These are phyloP conservation scores for Chaetoscypha palmicola DNA, from an alignment of 2,329 filamentous ascomycete species.

Conservation along the genomic window DNA sequence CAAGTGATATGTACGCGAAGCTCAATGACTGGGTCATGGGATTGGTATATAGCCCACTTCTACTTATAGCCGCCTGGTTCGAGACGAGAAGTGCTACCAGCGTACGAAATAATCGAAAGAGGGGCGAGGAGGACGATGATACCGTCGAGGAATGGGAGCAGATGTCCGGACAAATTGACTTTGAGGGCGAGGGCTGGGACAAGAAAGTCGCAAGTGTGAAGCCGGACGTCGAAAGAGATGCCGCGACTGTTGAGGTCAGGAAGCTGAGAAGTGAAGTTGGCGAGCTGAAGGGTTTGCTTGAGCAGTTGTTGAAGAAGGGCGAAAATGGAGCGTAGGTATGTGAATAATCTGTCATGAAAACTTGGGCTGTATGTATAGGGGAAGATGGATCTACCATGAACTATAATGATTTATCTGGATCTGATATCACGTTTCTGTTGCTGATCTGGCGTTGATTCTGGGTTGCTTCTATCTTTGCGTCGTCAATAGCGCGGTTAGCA, in stretches of 20 bases:
- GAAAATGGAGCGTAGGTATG: slow-evolving; percentile 7
- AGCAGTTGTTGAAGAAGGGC: slow-evolving; percentile 19
- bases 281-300: slow-evolving; percentile 41
- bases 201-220: slow-evolving; percentile 70
- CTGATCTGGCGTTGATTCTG: too few species aligned
- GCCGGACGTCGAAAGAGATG: slow-evolving; percentile 76
- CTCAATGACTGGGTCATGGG: slow-evolving; percentile 89
- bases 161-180: slow-evolving; percentile 61
- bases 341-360: not conserved
- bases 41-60: slow-evolving; percentile 73
- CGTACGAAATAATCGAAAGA: slow-evolving; percentile 65
- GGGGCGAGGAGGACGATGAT: slow-evolving; percentile 87
- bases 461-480: too few species aligned
- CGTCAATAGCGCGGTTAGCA: too few species aligned
- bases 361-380: not conserved
- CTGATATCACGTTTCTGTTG: too few species aligned
- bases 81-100: slow-evolving; percentile 59
- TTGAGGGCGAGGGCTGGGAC: slow-evolving; percentile 78
- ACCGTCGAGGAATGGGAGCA: slow-evolving; percentile 91
- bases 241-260: slow-evolving; percentile 61
- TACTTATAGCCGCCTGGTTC: slow-evolving; percentile 68
- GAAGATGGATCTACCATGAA: not conserved
- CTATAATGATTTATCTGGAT: not conserved
- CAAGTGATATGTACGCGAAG: slow-evolving; percentile 62
- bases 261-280: slow-evolving; percentile 52